These are phyloP conservation scores for Volutella citrinella DNA, from an alignment of 2,329 filamentous ascomycete species.

Conservation along the genomic window DNA sequence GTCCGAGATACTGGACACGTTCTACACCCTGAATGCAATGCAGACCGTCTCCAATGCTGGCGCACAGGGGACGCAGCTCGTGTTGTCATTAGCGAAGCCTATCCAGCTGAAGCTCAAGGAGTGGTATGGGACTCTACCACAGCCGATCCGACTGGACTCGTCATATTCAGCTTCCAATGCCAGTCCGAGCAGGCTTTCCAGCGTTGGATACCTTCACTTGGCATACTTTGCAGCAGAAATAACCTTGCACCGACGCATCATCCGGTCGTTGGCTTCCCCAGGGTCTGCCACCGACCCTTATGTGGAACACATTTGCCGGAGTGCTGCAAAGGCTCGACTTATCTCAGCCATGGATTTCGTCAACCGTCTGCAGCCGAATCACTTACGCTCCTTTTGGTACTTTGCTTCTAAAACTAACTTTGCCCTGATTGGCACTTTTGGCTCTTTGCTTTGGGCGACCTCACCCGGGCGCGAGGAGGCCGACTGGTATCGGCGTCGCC, in stretches of 20 bases:
- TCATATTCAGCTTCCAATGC: slow-evolving; percentile 37
- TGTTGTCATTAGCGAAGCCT: slow-evolving; percentile 73
- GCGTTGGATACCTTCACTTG: slow-evolving; percentile 77
- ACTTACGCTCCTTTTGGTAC: slow-evolving; percentile 91
- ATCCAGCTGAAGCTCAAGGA: slow-evolving; percentile 81
- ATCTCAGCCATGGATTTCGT: slow-evolving; percentile 98
- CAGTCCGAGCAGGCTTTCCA: slow-evolving; percentile 48
- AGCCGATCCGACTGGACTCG: slow-evolving; percentile 63
- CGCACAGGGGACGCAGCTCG: slow-evolving; percentile 66
- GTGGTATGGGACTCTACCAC: slow-evolving; percentile 72
- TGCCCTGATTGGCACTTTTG: slow-evolving; percentile 91
- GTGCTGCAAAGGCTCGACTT: slow-evolving; percentile 86
- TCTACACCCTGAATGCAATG: slow-evolving; percentile 77
- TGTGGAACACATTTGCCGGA: slow-evolving; percentile 87
- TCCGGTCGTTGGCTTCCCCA: slow-evolving; percentile 65
- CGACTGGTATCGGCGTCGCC: slow-evolving; percentile 81
- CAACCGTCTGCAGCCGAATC: slow-evolving; percentile 81
- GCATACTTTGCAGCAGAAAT: slow-evolving; percentile 95
- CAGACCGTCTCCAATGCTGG: slow-evolving; percentile 65
- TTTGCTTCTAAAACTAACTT: slow-evolving; percentile 88
- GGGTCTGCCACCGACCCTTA: slow-evolving; percentile 64
- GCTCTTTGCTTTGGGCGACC: slow-evolving; percentile 84
- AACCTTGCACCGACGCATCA: slow-evolving; percentile 85
- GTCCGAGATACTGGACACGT: slow-evolving; percentile 76
- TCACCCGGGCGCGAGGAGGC: slow-evolving; percentile 84